Percentiles rank a stretch among this genome's conserved stretches.
phyloP scores from a whole-genome alignment of 2,329 filamentous ascomycete species.

The Macrophomina phaseolina region DNA sequence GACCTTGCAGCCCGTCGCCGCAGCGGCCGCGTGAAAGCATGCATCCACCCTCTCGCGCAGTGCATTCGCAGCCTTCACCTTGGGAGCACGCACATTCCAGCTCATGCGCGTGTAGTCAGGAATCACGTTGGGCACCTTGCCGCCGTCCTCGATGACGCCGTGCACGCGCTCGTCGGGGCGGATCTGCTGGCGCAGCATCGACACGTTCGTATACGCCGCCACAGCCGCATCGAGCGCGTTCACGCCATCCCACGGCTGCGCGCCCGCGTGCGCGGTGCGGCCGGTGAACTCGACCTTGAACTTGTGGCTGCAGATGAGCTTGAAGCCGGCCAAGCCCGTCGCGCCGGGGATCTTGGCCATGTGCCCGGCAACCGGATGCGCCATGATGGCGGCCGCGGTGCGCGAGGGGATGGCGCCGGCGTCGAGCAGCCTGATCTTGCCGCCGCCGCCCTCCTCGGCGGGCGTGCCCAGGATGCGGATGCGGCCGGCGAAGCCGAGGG shows the following conservation, averaged over 20 bases:
- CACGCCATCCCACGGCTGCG: conserved; percentile 46
- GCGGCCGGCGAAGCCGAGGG: conserved; percentile 51
- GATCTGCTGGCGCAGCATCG: conserved; percentile 43
- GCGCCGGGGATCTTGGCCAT: conserved; percentile 30
- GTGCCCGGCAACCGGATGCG: conserved; percentile 37
- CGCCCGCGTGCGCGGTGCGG: conserved; percentile 46
- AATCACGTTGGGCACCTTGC: conserved; percentile 49
- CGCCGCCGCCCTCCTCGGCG: conserved; percentile 60
- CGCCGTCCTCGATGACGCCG: conserved; percentile 46
- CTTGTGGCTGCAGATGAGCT: conserved; percentile 29
- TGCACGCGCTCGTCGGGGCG: conserved; percentile 47
- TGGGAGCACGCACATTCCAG: conserved; percentile 48
- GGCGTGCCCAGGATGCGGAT: conserved; percentile 59
- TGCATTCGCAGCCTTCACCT: conserved; percentile 36
- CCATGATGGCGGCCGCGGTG: conserved; percentile 34
- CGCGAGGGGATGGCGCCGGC: conserved; percentile 47
- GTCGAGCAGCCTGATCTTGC: conserved; percentile 56
- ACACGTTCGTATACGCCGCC: conserved; percentile 43
- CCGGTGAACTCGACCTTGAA: conserved; percentile 34
- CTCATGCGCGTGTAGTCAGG: conserved; percentile 48
- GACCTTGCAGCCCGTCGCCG: conserved; percentile 35
- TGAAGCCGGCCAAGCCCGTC: conserved; percentile 33
- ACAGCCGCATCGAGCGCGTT: conserved; percentile 50
- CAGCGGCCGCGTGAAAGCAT: conserved; percentile 38
- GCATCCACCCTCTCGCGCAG: conserved; percentile 42